Base-by-base conservation (phyloP, 2,329 filamentous ascomycete genomes). In the Cordyceps fumosorosea region DNA sequence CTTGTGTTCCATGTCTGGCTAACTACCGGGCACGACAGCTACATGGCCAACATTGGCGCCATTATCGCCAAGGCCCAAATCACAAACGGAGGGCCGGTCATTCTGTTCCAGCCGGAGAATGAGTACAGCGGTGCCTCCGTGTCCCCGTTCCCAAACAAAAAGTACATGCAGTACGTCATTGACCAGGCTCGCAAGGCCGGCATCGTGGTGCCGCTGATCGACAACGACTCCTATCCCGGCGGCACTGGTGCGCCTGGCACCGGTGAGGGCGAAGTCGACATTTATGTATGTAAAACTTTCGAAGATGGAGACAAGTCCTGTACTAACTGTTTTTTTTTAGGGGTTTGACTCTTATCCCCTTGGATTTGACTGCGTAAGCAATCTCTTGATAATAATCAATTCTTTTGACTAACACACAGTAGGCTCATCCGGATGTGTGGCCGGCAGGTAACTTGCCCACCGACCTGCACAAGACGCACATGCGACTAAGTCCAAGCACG, bases 91-190 rank as follows among this genome's bases (percentile, higher is more conserved):
- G 91, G 91, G 0, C 90, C 90, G 0, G 81, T 96, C 8, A 90
- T 96, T 64, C 76, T 93, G 1, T 81, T 89, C 48, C 91, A 96
- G 71, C 87, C 89, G 0, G 91, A 96, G 71, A 96, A 95, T 65
- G 91, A 95, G 71, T 93, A 93, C 69, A 86, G 82, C 1, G 73
- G 77, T 20, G 79, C 78, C 1, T 74, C 76, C 4, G 76, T 76
- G 2, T 75, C 81, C 3, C 72, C 74, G 0, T 90, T 88, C 66
- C 88, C 88, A 0, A 85, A 91, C 67, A 78, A 81, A 0, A 77
- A 81, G 0, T 95, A 93, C 70, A 85, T 93, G 73, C 80, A 85
- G 61, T 86, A 88, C 65, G 84, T 93, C 6, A 83, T 88, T 52
- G 79, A 91, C 37, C 88, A 91, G 69, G 84, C 84, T 22, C 79